phyloP scores from a whole-genome alignment of 305 asterid genomes.

The Fraxinus greggii region DNA sequence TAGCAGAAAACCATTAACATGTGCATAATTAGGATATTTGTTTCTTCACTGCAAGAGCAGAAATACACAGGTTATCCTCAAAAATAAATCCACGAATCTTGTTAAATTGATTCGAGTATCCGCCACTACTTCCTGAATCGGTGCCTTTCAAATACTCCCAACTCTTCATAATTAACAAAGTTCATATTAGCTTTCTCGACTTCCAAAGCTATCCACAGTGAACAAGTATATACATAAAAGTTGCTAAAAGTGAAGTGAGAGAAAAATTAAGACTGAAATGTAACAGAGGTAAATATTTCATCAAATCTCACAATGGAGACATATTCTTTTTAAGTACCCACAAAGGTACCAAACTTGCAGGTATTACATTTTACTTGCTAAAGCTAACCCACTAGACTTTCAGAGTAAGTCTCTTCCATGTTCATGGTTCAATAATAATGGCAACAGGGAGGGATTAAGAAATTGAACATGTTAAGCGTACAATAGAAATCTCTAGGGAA shows the following conservation, averaged over 20 bases:
- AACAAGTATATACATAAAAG: not conserved
- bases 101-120: not conserved
- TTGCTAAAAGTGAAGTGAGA: not conserved
- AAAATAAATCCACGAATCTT: not conserved
- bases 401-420: not conserved
- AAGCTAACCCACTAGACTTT: not conserved
- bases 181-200: not conserved
- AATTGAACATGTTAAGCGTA: not conserved
- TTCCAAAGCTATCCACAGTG: not conserved
- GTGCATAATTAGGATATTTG: not conserved
- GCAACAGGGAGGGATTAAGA: not conserved
- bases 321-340: not conserved
- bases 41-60: not conserved
- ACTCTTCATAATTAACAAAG: not conserved
- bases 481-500: not conserved
- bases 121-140: not conserved
- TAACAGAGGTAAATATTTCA: not conserved
- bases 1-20: not conserved
- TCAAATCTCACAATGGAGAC: not conserved
- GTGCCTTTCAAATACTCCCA: not conserved
- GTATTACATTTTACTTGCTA: not conserved
- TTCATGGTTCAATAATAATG: not conserved
- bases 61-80: not conserved
- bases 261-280: not conserved
- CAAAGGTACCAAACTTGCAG: not conserved